These are phyloP conservation scores for Neodidymelliopsis sp. DNA, from an alignment of 2,329 filamentous ascomycete species.

Conservation along the genomic window DNA sequence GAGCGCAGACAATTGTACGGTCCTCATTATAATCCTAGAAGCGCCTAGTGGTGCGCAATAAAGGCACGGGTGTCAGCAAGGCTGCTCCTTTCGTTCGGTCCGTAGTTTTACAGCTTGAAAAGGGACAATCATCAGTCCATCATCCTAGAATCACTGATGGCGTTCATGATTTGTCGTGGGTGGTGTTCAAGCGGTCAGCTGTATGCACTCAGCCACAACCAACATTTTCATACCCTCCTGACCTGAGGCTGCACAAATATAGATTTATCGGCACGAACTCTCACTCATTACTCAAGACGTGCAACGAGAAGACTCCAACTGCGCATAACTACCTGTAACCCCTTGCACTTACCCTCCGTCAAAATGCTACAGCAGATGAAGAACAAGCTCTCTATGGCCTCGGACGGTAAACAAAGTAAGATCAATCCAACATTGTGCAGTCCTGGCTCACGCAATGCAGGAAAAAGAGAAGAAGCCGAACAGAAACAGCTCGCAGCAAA, in stretches of 20 bases:
- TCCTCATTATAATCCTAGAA: slow-evolving; percentile 23
- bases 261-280: background rate
- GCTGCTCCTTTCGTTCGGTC: background rate
- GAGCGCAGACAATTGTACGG: slow-evolving; percentile 34
- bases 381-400: background rate
- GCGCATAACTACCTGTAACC: background rate
- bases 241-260: background rate
- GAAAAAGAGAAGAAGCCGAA: background rate
- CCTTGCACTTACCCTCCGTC: background rate
- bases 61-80: background rate
- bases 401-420: slow-evolving; percentile 2
- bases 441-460: background rate
- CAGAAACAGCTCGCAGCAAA: background rate
- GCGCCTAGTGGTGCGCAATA: slow-evolving; percentile 1
- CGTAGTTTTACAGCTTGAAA: background rate
- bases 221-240: background rate
- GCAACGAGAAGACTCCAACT: background rate
- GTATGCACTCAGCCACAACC: slow-evolving; percentile 9
- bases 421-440: background rate
- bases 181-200: background rate
- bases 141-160: background rate
- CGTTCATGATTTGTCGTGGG: background rate
- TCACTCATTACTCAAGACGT: background rate
- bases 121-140: background rate
- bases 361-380: slow-evolving; percentile 2